phyloP scores from a whole-genome alignment of 2,329 filamentous ascomycete species.

The Huntiella savannae region DNA sequence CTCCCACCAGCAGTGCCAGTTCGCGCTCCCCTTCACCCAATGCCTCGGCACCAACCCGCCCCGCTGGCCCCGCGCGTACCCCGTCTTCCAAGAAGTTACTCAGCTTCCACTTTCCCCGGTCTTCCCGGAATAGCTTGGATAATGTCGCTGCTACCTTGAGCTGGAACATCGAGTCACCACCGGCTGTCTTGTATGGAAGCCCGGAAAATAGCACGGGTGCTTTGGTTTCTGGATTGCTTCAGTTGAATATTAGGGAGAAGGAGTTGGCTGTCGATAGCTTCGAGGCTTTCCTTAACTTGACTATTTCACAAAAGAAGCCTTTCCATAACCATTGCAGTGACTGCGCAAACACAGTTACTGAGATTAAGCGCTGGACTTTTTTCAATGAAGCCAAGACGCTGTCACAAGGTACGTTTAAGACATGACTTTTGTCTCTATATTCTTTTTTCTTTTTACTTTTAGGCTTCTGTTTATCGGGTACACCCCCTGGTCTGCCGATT shows the following conservation, averaged over 20 bases:
- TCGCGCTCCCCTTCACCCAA: slow-evolving; percentile 14
- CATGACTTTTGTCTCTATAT: neutral
- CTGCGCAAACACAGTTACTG: slow-evolving; percentile 52
- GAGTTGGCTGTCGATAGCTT: slow-evolving; percentile 51
- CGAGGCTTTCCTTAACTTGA: slow-evolving; percentile 50
- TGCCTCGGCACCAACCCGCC: neutral
- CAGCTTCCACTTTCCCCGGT: slow-evolving; percentile 16
- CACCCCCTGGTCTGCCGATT: neutral
- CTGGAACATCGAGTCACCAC: slow-evolving; percentile 65
- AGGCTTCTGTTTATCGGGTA: neutral
- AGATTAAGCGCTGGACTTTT: slow-evolving; percentile 66
- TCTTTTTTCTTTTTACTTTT: neutral
- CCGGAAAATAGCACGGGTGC: slow-evolving; percentile 62
- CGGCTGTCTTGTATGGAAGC: slow-evolving; percentile 64
- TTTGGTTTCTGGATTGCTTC: slow-evolving; percentile 66
- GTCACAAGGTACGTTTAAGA: slow-evolving; percentile 24
- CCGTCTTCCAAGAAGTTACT: slow-evolving; percentile 18
- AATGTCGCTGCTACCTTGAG: slow-evolving; percentile 26
- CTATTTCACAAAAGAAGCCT: slow-evolving; percentile 61
- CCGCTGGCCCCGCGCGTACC: neutral
- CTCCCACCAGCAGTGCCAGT: slow-evolving; percentile 18
- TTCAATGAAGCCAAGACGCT: slow-evolving; percentile 36
- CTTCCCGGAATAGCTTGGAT: slow-evolving; percentile 20
- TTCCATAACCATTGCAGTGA: slow-evolving; percentile 61
- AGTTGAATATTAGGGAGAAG: slow-evolving; percentile 51